Conservation (phyloP, 768 basidiomycete species). For the Lentinula edodes region DNA sequence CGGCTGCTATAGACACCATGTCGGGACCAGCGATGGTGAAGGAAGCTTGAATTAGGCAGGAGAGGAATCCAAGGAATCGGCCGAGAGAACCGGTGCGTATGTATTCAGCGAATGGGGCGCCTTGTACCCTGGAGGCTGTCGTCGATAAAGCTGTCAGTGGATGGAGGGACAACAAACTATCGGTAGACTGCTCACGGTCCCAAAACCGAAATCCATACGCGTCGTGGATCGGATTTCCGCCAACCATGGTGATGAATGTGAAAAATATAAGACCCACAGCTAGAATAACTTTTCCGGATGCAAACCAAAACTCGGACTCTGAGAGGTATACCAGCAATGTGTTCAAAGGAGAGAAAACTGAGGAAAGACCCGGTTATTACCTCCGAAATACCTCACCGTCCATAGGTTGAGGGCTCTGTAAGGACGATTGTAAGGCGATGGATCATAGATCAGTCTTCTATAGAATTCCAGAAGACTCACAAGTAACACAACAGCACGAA, state of each 20-base stretch:
- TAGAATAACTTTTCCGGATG: constrained; percentile 44
- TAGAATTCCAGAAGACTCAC: constrained; percentile 19
- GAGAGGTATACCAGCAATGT: neutral
- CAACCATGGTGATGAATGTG: constrained; percentile 57
- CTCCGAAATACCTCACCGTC: constrained; percentile 45
- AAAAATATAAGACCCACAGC: constrained; percentile 43
- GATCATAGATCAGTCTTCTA: neutral
- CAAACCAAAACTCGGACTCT: constrained; percentile 56
- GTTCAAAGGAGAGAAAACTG: neutral
- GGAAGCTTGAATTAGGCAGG: constrained; percentile 55
- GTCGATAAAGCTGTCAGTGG: neutral
- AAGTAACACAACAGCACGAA: constrained; percentile 36
- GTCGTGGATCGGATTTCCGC: constrained; percentile 51
- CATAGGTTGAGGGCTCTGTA: constrained; percentile 40
- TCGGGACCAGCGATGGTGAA: constrained; percentile 57
- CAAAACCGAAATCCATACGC: constrained; percentile 51
- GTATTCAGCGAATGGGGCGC: constrained; percentile 55
- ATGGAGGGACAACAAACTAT: neutral
- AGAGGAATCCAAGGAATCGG: constrained; percentile 57
- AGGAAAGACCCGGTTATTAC: constrained; percentile 18
- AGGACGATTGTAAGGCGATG: neutral
- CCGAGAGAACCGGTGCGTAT: constrained; percentile 48
- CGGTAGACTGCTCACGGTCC: constrained; percentile 31
- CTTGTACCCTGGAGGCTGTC: constrained; percentile 36
- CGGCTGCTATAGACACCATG: constrained; percentile 56